These are phyloP conservation scores for Suhomyces tanzawaensis DNA, from an alignment of 805 yeast species.

Conservation along the genomic window DNA sequence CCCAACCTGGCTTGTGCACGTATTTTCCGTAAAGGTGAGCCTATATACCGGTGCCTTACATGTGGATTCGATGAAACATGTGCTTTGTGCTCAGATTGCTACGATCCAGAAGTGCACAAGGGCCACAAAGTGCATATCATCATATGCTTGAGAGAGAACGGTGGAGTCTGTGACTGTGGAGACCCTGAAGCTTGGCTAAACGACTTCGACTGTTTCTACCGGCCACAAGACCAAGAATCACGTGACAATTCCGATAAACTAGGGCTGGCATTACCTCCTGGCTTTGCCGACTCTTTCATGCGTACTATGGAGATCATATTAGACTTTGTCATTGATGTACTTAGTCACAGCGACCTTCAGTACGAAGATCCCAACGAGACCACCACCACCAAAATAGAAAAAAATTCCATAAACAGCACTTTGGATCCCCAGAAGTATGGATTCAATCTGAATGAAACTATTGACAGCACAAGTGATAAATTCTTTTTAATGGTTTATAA, in stretches of 20 bases:
- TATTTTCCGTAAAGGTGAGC: slow-evolving; percentile 73
- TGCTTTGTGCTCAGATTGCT: slow-evolving; percentile 79
- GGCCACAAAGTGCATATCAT: slow-evolving; percentile 70
- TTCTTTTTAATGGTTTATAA: slow-evolving; percentile 67
- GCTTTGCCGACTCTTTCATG: slow-evolving; percentile 35
- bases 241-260: not conserved
- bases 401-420: slow-evolving; percentile 28
- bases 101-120: slow-evolving; percentile 60
- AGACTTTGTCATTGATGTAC: slow-evolving; percentile 63
- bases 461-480: slow-evolving; percentile 34
- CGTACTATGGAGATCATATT: slow-evolving; percentile 46
- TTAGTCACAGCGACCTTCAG: slow-evolving; percentile 48
- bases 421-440: slow-evolving; percentile 46
- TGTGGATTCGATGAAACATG: slow-evolving; percentile 82
- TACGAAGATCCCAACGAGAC: slow-evolving; percentile 26
- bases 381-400: slow-evolving; percentile 21
- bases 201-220: slow-evolving; percentile 44
- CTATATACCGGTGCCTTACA: slow-evolving; percentile 72
- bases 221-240: slow-evolving; percentile 16
- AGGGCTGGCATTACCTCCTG: slow-evolving; percentile 38
- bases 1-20: slow-evolving; percentile 70
- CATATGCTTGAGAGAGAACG: slow-evolving; percentile 63
- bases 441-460: slow-evolving; percentile 34
- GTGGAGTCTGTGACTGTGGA: slow-evolving; percentile 89
- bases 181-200: slow-evolving; percentile 80